Evolutionary conservation across 225 moss, liverwort and hornwort species (phyloP).

Genomic region (Anthoceros angustus): DNA sequence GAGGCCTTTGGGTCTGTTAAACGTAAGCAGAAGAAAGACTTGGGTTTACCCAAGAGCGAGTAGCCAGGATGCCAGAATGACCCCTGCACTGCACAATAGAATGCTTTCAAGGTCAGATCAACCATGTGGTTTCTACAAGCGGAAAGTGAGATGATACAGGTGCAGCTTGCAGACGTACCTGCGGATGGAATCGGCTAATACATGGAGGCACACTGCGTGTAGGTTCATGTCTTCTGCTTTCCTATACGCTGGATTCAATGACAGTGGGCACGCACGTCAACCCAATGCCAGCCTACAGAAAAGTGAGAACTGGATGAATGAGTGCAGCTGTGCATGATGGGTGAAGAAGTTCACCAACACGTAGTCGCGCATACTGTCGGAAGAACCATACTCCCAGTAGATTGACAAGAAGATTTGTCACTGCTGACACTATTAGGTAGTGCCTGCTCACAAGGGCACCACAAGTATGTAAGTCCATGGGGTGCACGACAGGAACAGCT

Average conservation of each 20-base stretch:
- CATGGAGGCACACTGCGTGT: slow-evolving; percentile 79
- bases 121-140: not conserved
- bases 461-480: not conserved
- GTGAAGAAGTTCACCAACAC: slow-evolving; percentile 33
- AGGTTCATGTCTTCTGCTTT: slow-evolving; percentile 83
- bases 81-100: slow-evolving; percentile 54
- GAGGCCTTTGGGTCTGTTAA: not conserved
- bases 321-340: too few species aligned
- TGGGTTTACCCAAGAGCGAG: slow-evolving; percentile 48
- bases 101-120: not conserved
- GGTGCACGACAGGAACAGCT: slow-evolving; percentile 7
- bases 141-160: too few species aligned
- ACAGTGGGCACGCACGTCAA: too few species aligned
- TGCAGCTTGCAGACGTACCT: slow-evolving; percentile 20
- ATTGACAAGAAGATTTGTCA: slow-evolving; percentile 70
- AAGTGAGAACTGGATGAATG: too few species aligned
- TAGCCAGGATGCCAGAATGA: slow-evolving; percentile 77
- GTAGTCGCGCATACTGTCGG: slow-evolving; percentile 64
- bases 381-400: slow-evolving; percentile 84
- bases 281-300: too few species aligned
- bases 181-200: slow-evolving; percentile 79
- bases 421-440: slow-evolving; percentile 77
- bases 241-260: slow-evolving; percentile 43
- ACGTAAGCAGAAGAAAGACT: slow-evolving; percentile 7
- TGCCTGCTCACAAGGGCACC: slow-evolving; percentile 29